Evolutionary conservation across 805 yeast genomes (phyloP).

Genomic region (Candida sphagnicola): DNA sequence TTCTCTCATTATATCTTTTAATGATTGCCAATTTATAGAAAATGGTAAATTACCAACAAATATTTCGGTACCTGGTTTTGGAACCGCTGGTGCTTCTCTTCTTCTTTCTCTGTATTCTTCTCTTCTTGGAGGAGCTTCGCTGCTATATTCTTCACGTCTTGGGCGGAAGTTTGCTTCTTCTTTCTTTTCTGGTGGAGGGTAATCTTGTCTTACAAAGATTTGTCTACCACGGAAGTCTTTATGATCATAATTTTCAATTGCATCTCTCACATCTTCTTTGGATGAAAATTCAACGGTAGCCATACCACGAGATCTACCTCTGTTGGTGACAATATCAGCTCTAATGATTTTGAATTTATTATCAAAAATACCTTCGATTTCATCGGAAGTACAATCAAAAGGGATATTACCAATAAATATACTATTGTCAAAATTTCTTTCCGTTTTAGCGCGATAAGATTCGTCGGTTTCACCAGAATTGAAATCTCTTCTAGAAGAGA

Average conservation of each 20-base stretch:
- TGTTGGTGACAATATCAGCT: slow-evolving; percentile 77
- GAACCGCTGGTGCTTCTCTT: slow-evolving; percentile 17
- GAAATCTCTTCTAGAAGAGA: slow-evolving; percentile 17
- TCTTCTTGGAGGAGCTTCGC: slow-evolving; percentile 20
- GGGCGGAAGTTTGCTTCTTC: slow-evolving; percentile 15
- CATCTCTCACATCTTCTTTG: slow-evolving; percentile 62
- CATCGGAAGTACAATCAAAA: slow-evolving; percentile 55
- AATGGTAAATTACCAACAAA: slow-evolving; percentile 82
- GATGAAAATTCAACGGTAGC: slow-evolving; percentile 81
- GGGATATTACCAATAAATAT: slow-evolving; percentile 74
- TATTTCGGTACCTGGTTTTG: slow-evolving; percentile 50
- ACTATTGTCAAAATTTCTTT: slow-evolving; percentile 63
- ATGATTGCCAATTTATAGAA: slow-evolving; percentile 76
- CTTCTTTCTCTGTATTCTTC: slow-evolving; percentile 10
- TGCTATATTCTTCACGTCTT: slow-evolving; percentile 11
- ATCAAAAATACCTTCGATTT: slow-evolving; percentile 58
- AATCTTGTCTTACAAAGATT: slow-evolving; percentile 86
- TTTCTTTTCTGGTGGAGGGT: slow-evolving; percentile 66
- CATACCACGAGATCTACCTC: slow-evolving; percentile 85
- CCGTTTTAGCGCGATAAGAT: slow-evolving; percentile 26
- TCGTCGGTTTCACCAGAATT: slow-evolving; percentile 32
- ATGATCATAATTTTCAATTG: slow-evolving; percentile 68
- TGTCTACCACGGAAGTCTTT: slow-evolving; percentile 66
- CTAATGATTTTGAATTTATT: slow-evolving; percentile 52
- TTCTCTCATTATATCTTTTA: slow-evolving; percentile 77